These are phyloP conservation scores for Ambrosiella beaveri DNA, from an alignment of 2,329 filamentous ascomycete species.

Conservation along the genomic window DNA sequence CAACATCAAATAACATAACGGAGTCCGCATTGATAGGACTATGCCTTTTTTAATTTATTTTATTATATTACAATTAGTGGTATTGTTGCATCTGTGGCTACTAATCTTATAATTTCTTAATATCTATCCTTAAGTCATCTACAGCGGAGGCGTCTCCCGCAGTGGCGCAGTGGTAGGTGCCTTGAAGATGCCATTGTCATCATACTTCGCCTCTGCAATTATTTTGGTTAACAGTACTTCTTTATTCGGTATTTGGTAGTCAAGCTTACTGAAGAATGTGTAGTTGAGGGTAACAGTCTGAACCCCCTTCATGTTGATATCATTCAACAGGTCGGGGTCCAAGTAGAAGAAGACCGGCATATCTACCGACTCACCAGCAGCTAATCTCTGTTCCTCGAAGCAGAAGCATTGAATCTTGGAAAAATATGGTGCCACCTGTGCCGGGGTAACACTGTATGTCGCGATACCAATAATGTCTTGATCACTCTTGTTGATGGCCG, in stretches of 20 bases:
- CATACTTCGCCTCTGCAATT: conserved; percentile 27
- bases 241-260: neutral
- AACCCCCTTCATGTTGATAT: conserved; percentile 82
- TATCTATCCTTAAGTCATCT: neutral
- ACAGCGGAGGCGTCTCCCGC: conserved; percentile 6
- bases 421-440: conserved; percentile 91
- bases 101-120: neutral
- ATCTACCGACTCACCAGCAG: conserved; percentile 90
- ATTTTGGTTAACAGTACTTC: conserved; percentile 20
- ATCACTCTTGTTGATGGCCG: conserved; percentile 76
- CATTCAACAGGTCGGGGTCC: conserved; percentile 83
- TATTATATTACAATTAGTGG: no score
- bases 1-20: neutral
- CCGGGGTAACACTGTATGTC: conserved; percentile 92
- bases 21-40: no score
- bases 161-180: conserved; percentile 18
- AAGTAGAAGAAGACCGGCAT: conserved; percentile 99
- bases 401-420: conserved; percentile 99
- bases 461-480: conserved; percentile 95
- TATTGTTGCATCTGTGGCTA: no score
- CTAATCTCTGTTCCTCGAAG: conserved; percentile 89
- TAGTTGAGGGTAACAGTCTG: conserved; percentile 93
- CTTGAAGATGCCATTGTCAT: conserved; percentile 28
- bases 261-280: conserved; percentile 87
- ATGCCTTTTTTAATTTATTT: no score